A percentile compares a stretch with the other conserved stretches of the same genome.
phyloP scores from a whole-genome alignment of 768 basidiomycete species.

The Hortiboletus flavorubellus region DNA sequence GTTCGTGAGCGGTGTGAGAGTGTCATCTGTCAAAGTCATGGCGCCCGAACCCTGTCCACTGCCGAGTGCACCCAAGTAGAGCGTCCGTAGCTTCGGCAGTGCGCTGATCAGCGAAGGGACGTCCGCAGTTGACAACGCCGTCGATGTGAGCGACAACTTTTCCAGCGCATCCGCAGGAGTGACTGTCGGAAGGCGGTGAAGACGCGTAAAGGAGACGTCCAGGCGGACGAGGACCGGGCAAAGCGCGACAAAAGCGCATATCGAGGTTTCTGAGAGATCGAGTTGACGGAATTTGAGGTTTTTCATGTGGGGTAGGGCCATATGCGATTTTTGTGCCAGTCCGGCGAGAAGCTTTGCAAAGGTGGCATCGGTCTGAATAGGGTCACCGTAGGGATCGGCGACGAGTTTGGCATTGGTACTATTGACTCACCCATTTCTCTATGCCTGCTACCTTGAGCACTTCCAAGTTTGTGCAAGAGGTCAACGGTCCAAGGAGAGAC shows the following conservation, averaged over 20 bases:
- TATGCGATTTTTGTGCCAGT: slow-evolving; percentile 18
- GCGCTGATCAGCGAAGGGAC: slow-evolving; percentile 38
- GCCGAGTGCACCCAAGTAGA: slow-evolving; percentile 60
- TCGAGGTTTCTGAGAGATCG: slow-evolving; percentile 45
- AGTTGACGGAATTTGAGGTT: slow-evolving; percentile 60
- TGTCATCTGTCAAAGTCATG: slow-evolving; percentile 55
- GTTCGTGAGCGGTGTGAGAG: slow-evolving; percentile 42
- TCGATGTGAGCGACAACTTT: slow-evolving; percentile 66
- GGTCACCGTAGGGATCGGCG: background rate
- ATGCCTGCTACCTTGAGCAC: slow-evolving; percentile 64
- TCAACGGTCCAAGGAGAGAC: slow-evolving; percentile 42
- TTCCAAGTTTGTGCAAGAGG: slow-evolving; percentile 40
- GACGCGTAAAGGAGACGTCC: slow-evolving; percentile 62
- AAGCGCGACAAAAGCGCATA: slow-evolving; percentile 39
- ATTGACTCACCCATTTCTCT: slow-evolving; percentile 50
- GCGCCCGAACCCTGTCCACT: slow-evolving; percentile 42
- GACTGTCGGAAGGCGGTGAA: slow-evolving; percentile 38
- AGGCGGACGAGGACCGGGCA: slow-evolving; percentile 53
- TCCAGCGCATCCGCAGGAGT: slow-evolving; percentile 34
- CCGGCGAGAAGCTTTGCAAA: slow-evolving; percentile 43
- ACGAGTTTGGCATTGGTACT: background rate
- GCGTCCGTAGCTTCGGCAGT: slow-evolving; percentile 42
- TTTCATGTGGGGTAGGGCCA: slow-evolving; percentile 40
- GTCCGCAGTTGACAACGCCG: slow-evolving; percentile 39
- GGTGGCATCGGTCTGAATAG: slow-evolving; percentile 51